Percentiles rank a stretch among this genome's conserved stretches.
Evolutionary conservation across 2,329 filamentous ascomycete species (phyloP).

Genomic region (Trichoderma hamatum): DNA sequence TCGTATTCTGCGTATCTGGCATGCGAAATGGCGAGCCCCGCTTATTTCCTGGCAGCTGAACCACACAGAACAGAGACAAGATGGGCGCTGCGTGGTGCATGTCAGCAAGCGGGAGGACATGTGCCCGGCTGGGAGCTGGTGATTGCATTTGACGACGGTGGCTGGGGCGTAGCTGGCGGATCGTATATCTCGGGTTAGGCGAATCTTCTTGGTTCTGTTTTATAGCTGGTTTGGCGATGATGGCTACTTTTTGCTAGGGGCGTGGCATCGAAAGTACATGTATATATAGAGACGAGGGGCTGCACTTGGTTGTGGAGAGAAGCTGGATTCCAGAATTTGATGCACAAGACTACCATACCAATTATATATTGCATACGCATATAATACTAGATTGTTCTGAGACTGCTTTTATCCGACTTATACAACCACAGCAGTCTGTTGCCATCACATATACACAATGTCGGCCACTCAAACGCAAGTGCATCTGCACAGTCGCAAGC

Average conservation of each 20-base stretch:
- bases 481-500: not conserved
- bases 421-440: not conserved
- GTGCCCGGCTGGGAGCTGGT: not conserved
- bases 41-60: not conserved
- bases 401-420: not conserved
- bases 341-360: not conserved
- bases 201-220: not conserved
- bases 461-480: constrained; percentile 21
- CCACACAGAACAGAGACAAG: not conserved
- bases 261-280: not conserved
- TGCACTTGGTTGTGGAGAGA: not conserved
- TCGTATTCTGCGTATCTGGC: constrained; percentile 35
- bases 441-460: constrained; percentile 26
- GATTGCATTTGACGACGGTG: not conserved
- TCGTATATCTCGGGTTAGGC: constrained; percentile 16
- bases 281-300: not conserved
- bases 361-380: not conserved
- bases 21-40: not conserved
- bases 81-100: not conserved
- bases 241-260: not conserved
- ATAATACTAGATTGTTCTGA: not conserved
- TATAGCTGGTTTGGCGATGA: not conserved
- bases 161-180: not conserved
- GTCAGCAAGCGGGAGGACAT: constrained; percentile 1
- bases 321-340: not conserved